phyloP scores from a whole-genome alignment of 1,284 basidiomycete species.

The Boletus semigastroideus region DNA sequence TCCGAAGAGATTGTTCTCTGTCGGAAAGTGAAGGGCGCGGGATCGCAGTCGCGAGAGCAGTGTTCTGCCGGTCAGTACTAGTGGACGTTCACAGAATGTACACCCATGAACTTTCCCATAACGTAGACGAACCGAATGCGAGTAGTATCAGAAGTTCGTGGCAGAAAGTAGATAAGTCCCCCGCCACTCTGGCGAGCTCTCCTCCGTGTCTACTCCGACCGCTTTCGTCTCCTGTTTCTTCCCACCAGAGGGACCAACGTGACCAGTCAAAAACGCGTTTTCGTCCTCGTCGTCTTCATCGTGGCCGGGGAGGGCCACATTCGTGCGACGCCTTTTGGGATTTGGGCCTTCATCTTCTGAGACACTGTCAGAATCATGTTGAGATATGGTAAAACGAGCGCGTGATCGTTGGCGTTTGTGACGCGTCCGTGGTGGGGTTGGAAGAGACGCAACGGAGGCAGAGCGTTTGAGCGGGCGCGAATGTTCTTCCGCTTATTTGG shows the following conservation, averaged over 20 bases:
- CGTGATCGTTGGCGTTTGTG: constrained; percentile 35
- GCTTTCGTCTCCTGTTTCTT: constrained; percentile 9
- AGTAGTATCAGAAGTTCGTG: too few relatives aligned
- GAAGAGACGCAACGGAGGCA: constrained; percentile 37
- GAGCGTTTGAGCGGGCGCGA: constrained; percentile 35
- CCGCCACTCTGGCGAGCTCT: constrained; percentile 27
- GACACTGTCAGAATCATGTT: constrained; percentile 23
- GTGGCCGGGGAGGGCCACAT: constrained; percentile 26
- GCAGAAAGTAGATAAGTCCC: too few relatives aligned
- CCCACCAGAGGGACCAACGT: constrained; percentile 10
- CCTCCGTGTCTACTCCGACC: constrained; percentile 9
- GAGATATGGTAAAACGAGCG: constrained; percentile 24
- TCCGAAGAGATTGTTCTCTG: constrained; percentile 26
- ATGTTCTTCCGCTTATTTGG: constrained; percentile 13
- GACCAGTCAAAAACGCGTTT: constrained; percentile 37
- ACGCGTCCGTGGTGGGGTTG: constrained; percentile 37
- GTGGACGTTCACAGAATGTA: too few relatives aligned
- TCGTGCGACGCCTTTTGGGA: constrained; percentile 30
- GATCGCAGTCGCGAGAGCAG: constrained; percentile 24
- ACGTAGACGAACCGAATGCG: too few relatives aligned
- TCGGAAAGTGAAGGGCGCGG: constrained; percentile 23
- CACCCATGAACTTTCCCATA: too few relatives aligned
- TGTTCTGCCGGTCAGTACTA: too few relatives aligned
- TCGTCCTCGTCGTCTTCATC: constrained; percentile 35
- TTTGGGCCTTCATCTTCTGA: constrained; percentile 23